Base-by-base conservation (phyloP, 352 stramenopile genomes). In the Phytophthora europaea region DNA sequence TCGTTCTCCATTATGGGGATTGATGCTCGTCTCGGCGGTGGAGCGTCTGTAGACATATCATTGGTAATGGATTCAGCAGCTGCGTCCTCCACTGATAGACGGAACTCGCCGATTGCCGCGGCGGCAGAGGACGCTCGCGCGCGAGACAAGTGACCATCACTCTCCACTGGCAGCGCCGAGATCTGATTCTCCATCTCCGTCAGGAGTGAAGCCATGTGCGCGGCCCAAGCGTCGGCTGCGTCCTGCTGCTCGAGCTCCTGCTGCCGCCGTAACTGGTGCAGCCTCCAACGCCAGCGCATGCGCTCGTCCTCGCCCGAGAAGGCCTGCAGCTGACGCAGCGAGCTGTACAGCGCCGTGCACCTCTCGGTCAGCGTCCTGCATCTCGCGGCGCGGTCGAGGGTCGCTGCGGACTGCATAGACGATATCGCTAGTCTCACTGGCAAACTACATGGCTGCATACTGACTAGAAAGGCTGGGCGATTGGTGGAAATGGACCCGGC, bases 1-100 rank as follows among this genome's bases (percentile, higher is more conserved):
- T 72, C 62, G 61, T 65, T 80, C 65, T 83, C 76, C 76, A 80
- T 76, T 31, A 80, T 80, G 16, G 76, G 72, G 40, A 83, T 74
- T 16, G 76, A 82, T 5, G 72, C 72, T 68, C 76, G 56, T 52
- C 54, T 56, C 38, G 48, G 50, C 28, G 26, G 38, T 43, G 26
- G 5, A 13, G n/a, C 9, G 61, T 31, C 26, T 18, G 36, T 13
- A 15, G 60, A 48, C 43, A n/a, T 50, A 23, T 50, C 43, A 50
- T n/a, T 12, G 7, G 5, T 15, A 15, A 69, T 60, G 26, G 20
- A 63, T n/a, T 76, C 50, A 45, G 28, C 56, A 15, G 45, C 45
- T 12, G 54, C 54, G 33, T 79, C 70, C 16, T 70, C 70, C 8
- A 75, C 58, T 16, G 62, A 65, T 34, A 77, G 61, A 71, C 64